Evolutionary conservation across 192 early-diverging fungal genomes (phyloP), one percentile per base, ranked within the genome.

Genomic region (Backusella liffmaniae): DNA sequence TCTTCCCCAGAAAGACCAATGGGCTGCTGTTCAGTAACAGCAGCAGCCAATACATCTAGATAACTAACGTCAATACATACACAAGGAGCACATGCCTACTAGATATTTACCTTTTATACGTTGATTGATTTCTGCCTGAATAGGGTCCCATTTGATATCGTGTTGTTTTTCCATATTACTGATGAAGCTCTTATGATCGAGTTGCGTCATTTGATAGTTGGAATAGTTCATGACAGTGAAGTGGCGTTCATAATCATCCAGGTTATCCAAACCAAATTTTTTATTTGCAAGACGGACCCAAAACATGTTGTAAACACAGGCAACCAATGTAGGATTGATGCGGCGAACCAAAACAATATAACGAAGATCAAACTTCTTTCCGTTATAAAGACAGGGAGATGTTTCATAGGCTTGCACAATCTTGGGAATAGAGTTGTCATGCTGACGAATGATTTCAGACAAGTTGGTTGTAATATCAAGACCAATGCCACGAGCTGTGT

Each of bases 201-300:
- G 41, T 42, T 83, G 79, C 7, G 84, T 87, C 82, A 87, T 71
- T 73, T 83, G 77, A 74, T 82, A 85, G 21, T 82, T 80, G 53
- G 80, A 81, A 16, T 86, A 84, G 72, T 86, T 86, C 82, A 84
- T 86, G 21, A 85, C 84, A 1, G 85, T 86, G 35, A 86, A 86
- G 30, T 87, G 83, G 23, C 82, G 81, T 65, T 87, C 86, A 30
- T 84, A 83, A 68, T 87, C 84, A 51, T 83, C 78, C 68, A 81
- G 73, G 51, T 83, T 82, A 18, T 82, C 51, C 35, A 72, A 44
- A 1, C 67, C 49, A 29, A 68, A 81, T 41, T 77, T 81, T 36
- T 87, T 83, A 70, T 87, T 85, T 1, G 86, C 84, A 49, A 87
- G 70, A 18, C 86, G 86, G 39, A 85, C 80, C 84, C 84, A 85